A percentile compares a stretch with the other conserved stretches of the same genome.
These are phyloP conservation scores for Chamaecrista fasciculata DNA, from an alignment of 306 rosid species.

Conservation along the genomic window DNA sequence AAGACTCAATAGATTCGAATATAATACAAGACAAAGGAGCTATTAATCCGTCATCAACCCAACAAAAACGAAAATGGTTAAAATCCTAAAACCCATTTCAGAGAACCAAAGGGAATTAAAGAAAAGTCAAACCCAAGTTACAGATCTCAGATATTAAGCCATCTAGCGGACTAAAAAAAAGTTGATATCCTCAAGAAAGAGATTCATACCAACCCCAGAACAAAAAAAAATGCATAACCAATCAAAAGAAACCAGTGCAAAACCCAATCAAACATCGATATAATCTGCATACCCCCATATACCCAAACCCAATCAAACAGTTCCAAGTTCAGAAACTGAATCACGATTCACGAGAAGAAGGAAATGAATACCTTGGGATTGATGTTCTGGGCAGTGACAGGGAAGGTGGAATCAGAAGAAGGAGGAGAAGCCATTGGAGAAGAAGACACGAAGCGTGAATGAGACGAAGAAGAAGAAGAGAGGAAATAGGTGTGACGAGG, in stretches of 20 bases:
- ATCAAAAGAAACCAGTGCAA: slow-evolving; percentile 10
- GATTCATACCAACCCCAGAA: not conserved
- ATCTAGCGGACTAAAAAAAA: not conserved
- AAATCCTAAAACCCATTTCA: not conserved
- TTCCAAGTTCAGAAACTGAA: slow-evolving; percentile 12
- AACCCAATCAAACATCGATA: slow-evolving; percentile 10
- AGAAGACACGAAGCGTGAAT: slow-evolving; percentile 43
- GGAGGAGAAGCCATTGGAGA: slow-evolving; percentile 40
- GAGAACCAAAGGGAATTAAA: slow-evolving; percentile 3
- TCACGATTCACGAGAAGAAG: not conserved
- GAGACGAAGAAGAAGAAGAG: slow-evolving; percentile 31
- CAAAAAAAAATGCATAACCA: not conserved
- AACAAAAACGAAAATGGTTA: not conserved
- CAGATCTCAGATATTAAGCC: slow-evolving; percentile 20
- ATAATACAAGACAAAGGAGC: not conserved
- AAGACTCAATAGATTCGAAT: not conserved
- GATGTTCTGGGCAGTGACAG: slow-evolving; percentile 53
- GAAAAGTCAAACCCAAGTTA: slow-evolving; percentile 5
- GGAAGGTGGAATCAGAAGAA: slow-evolving; percentile 34
- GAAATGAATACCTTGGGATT: slow-evolving; percentile 62
- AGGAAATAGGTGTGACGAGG: not conserved
- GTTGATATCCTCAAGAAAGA: not conserved
- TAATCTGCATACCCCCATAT: too few species aligned
- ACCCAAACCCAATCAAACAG: slow-evolving; percentile 21
- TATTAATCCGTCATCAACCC: not conserved